Evolutionary conservation across 768 basidiomycete species (phyloP).

Genomic region (Pisolithus marmoratus): DNA sequence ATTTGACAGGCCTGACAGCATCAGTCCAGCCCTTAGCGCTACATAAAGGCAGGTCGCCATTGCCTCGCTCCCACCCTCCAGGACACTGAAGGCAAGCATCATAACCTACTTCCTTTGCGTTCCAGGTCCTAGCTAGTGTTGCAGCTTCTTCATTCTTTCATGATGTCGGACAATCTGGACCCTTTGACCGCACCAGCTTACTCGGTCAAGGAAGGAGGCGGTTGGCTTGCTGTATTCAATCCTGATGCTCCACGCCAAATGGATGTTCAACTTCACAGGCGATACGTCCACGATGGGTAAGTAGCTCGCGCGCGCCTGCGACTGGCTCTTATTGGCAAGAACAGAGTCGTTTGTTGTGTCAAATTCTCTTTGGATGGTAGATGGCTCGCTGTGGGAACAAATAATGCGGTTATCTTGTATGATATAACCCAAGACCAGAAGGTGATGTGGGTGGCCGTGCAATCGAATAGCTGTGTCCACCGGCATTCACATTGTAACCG

Average conservation of each 20-base stretch:
- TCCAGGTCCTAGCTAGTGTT: not conserved
- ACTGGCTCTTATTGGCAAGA: conserved; percentile 1
- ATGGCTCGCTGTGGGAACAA: conserved; percentile 27
- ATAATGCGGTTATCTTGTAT: conserved; percentile 27
- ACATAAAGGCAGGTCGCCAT: too few species aligned
- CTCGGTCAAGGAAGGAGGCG: conserved; percentile 40
- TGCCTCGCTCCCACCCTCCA: too few species aligned
- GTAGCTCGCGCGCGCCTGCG: conserved; percentile 17
- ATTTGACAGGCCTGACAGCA: too few species aligned
- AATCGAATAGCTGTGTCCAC: not conserved
- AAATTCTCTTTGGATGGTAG: conserved; percentile 28
- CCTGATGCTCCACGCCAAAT: conserved; percentile 41
- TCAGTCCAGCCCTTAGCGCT: too few species aligned
- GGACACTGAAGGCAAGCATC: too few species aligned
- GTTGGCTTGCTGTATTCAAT: conserved; percentile 53
- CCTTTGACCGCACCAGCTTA: conserved; percentile 23
- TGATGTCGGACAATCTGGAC: conserved; percentile 23
- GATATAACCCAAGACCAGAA: conserved; percentile 21
- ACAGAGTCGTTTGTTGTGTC: conserved; percentile 27
- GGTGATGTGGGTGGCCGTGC: conserved; percentile 17
- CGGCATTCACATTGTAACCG: not conserved
- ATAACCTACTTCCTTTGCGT: too few species aligned
- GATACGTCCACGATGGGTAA: conserved; percentile 78
- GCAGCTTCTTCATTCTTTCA: not conserved
- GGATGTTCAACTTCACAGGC: conserved; percentile 58